Percentiles rank a stretch among this genome's conserved stretches.
phyloP scores from a whole-genome alignment of 306 rosid species.

The peach (Prunus persica) region Prunus_persica_NCBIv2 NC_034015.1:548001-548500 shows the following conservation, averaged over 20 bases:
- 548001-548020: too few relatives aligned
- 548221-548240: neutral
- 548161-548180: too few relatives aligned
- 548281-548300: neutral
- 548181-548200: neutral
- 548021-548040: too few relatives aligned
- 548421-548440: neutral
- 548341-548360: neutral
- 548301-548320: neutral
- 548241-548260: neutral
- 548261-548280: neutral
- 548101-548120: neutral
- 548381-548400: neutral
- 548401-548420: neutral
- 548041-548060: too few relatives aligned
- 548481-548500: slow-evolving; percentile 31
- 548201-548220: neutral
- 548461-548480: neutral
- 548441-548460: neutral
- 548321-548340: neutral
- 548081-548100: neutral
- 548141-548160: neutral
- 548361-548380: neutral
- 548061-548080: too few relatives aligned
- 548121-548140: neutral